Percentiles rank a stretch among this genome's conserved stretches.
Conservation (phyloP, 148 eudicot genomes). For the Salicornia ramosissima region DNA sequence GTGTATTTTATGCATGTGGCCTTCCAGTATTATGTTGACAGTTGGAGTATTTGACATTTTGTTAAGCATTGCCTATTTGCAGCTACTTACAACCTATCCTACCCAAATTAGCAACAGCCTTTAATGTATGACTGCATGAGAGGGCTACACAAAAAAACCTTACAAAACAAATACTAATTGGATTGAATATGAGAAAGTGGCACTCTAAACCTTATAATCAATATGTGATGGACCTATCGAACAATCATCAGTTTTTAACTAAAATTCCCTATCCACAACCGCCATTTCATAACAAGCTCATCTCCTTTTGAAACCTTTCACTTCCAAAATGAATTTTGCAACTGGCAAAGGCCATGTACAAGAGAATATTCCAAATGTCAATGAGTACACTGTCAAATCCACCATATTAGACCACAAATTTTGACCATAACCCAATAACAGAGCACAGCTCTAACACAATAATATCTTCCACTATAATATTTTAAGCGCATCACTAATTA, state of each 20-base stretch:
- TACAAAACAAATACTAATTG: neutral
- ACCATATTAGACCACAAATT: neutral
- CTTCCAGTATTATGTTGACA: no score
- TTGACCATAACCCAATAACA: neutral
- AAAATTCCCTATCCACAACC: neutral
- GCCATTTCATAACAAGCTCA: neutral
- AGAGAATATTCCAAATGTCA: neutral
- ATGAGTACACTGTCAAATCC: neutral
- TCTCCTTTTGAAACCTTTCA: neutral
- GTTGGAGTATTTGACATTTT: no score
- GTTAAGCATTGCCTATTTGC: no score
- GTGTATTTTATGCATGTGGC: no score
- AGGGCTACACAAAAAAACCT: no score
- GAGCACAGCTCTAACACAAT: neutral
- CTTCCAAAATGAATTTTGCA: neutral
- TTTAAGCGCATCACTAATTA: no score
- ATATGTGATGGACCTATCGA: neutral
- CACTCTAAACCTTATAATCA: neutral
- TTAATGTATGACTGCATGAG: no score
- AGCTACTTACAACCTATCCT: neutral
- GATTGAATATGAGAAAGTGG: neutral
- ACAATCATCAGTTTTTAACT: neutral
- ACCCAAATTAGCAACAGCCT: neutral
- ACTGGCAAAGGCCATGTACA: neutral
- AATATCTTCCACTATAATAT: neutral